Conservation (phyloP, 768 basidiomycete species). For the Artomyces pyxidatus region DNA sequence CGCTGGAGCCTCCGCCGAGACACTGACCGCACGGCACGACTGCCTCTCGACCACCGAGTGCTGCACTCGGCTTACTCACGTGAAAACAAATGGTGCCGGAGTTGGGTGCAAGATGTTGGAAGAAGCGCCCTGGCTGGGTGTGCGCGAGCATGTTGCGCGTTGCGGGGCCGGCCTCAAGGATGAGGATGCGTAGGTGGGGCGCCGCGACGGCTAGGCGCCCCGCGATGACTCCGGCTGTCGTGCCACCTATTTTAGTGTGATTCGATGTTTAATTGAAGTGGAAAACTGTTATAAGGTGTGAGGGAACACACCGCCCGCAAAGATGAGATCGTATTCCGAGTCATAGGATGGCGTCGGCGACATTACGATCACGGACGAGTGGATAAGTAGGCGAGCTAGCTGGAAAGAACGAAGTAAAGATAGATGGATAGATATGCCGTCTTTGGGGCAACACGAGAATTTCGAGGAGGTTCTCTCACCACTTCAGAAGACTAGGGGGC, state of each 20-base stretch:
- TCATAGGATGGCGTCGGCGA: too few species aligned
- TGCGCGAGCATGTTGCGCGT: constrained; percentile 38
- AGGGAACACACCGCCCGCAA: constrained; percentile 17
- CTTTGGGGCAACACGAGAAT: too few species aligned
- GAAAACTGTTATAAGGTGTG: neutral
- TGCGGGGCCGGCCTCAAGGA: constrained; percentile 52
- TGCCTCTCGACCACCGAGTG: constrained; percentile 36
- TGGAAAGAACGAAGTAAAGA: too few species aligned
- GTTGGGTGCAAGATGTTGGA: constrained; percentile 31
- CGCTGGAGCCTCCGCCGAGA: constrained; percentile 54
- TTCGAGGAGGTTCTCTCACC: too few species aligned
- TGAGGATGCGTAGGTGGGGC: constrained; percentile 45
- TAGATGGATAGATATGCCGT: too few species aligned
- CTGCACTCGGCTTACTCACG: constrained; percentile 29
- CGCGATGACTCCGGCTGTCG: constrained; percentile 50
- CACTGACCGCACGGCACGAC: constrained; percentile 39
- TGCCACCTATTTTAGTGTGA: too few species aligned
- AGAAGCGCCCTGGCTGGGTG: constrained; percentile 45
- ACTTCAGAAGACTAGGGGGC: too few species aligned
- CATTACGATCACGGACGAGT: too few species aligned
- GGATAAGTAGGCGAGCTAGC: too few species aligned
- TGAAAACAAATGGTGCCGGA: constrained; percentile 39
- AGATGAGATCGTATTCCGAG: constrained; percentile 11
- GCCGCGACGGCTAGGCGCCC: constrained; percentile 47
- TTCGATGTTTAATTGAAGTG: too few species aligned